These are phyloP conservation scores for Lactarius vividus DNA, from an alignment of 768 basidiomycete genomes.

Conservation along the genomic window DNA sequence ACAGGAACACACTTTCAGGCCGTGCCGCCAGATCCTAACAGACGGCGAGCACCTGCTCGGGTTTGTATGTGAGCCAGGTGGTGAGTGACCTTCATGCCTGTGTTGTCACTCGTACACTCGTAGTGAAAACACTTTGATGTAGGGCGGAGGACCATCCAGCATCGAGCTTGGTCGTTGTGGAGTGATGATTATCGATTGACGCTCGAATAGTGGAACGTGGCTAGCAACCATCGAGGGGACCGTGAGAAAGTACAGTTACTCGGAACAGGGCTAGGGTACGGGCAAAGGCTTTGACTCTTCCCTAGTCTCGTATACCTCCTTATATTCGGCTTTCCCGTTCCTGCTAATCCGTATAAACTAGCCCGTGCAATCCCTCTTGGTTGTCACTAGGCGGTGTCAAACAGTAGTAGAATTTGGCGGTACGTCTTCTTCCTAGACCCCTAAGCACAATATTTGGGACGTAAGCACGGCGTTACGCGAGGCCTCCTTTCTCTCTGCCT, in stretches of 20 bases:
- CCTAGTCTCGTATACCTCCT: background rate
- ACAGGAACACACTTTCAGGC: background rate
- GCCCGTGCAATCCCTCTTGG: background rate
- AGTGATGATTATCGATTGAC: background rate
- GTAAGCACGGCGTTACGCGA: background rate
- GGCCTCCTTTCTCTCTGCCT: background rate
- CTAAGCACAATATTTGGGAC: background rate
- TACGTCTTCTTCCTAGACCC: background rate
- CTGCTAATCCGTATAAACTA: background rate
- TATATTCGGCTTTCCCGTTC: background rate
- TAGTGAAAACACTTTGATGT: too few species aligned
- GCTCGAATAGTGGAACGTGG: background rate
- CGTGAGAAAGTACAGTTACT: constrained; percentile 9
- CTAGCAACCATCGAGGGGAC: background rate
- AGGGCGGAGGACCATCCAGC: background rate
- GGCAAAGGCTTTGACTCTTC: background rate
- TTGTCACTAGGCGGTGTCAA: background rate
- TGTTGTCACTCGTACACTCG: background rate
- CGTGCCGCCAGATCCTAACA: background rate
- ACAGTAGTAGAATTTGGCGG: background rate
- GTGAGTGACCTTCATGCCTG: background rate
- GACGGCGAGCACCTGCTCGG: constrained; percentile 1
- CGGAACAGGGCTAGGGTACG: background rate
- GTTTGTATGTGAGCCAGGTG: background rate
- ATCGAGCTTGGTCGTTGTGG: background rate